Conservation (phyloP, 495 filamentous ascomycete genomes). For the Sabuloglossum arenarium region DNA sequence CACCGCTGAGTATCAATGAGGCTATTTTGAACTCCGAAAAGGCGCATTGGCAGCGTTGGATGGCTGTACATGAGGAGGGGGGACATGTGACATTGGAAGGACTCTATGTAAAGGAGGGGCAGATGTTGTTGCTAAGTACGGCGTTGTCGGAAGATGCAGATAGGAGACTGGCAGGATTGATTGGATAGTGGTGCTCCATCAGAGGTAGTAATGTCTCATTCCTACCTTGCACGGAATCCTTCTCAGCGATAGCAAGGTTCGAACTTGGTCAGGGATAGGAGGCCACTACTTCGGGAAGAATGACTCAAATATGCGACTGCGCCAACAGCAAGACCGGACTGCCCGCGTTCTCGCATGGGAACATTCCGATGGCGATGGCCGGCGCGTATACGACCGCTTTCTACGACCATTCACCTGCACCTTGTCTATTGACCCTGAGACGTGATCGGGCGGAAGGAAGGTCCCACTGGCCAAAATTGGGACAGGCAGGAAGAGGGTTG, state of each 20-base stretch:
- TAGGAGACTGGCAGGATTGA: too few species aligned
- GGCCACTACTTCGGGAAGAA: background rate
- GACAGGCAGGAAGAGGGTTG: background rate
- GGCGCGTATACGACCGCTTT: too few species aligned
- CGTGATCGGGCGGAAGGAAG: background rate
- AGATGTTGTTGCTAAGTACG: too few species aligned
- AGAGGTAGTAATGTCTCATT: background rate
- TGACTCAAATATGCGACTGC: background rate
- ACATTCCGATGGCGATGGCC: background rate
- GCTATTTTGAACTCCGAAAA: background rate
- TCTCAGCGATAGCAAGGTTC: background rate
- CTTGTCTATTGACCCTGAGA: too few species aligned
- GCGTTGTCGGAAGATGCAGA: too few species aligned
- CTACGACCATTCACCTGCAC: too few species aligned
- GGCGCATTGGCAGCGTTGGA: background rate
- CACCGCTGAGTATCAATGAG: background rate
- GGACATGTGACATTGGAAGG: too few species aligned
- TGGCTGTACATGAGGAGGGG: background rate
- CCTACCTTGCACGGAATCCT: background rate
- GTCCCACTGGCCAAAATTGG: background rate
- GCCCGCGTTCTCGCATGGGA: background rate
- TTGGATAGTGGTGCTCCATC: too few species aligned
- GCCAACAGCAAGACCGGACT: background rate
- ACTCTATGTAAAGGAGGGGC: too few species aligned
- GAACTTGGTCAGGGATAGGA: background rate